phyloP scores from a whole-genome alignment of 2,329 filamentous ascomycete genomes.

The Alternaria gaisen region DNA sequence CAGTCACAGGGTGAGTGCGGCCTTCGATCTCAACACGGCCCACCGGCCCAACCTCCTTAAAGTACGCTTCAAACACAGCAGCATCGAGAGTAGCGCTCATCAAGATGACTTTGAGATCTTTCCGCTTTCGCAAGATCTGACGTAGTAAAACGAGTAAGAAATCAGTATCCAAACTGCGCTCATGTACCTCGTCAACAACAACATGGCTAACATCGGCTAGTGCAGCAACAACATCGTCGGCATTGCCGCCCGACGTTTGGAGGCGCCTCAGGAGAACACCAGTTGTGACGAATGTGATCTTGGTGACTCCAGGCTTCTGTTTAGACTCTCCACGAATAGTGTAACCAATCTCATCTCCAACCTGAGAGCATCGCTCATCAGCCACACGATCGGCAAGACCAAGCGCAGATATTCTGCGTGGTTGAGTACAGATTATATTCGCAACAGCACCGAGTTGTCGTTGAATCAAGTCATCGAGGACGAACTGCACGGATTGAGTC shows the following conservation, averaged over 20 bases:
- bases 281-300: constrained; percentile 94
- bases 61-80: constrained; percentile 83
- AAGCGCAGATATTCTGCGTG: constrained; percentile 90
- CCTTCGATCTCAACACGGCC: constrained; percentile 87
- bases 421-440: constrained; percentile 96
- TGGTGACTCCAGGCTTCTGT: constrained; percentile 73
- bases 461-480: constrained; percentile 88
- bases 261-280: constrained; percentile 89
- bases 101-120: constrained; percentile 86
- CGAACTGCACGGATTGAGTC: constrained; percentile 95
- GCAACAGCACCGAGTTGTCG: constrained; percentile 76
- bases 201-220: constrained; percentile 92
- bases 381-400: constrained; percentile 94
- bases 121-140: constrained; percentile 77
- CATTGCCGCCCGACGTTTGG: constrained; percentile 85
- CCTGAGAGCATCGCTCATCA: constrained; percentile 82
- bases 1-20: constrained; percentile 86
- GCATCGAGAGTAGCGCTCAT: constrained; percentile 98
- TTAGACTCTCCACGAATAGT: constrained; percentile 90
- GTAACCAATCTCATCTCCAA: constrained; percentile 91
- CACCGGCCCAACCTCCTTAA: constrained; percentile 74
- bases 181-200: constrained; percentile 96
- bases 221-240: constrained; percentile 81
- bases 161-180: constrained; percentile 92
- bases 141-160: constrained; percentile 88